Percentiles rank a stretch among this genome's conserved stretches.
Evolutionary conservation across 805 yeast genomes (phyloP).

Genomic region (Komagataella pseudopastoris): DNA sequence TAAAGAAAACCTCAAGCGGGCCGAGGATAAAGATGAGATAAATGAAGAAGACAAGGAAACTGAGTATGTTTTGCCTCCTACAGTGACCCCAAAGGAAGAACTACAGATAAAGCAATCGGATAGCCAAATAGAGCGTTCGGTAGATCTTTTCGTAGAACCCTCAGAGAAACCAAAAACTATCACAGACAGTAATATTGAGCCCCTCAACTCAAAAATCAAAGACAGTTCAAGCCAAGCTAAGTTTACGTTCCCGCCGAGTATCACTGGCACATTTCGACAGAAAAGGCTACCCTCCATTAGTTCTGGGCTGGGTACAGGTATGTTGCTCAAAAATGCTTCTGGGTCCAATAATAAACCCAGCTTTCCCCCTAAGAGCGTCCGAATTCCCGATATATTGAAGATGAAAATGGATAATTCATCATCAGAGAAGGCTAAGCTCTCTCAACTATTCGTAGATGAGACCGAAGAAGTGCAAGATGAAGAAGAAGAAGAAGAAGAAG

Average conservation of each 20-base stretch:
- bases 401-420: neutral
- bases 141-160: neutral
- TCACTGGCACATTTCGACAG: neutral
- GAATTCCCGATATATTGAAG: neutral
- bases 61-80: neutral
- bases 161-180: neutral
- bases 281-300: slow-evolving; percentile 7
- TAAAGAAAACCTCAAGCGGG: neutral
- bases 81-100: neutral
- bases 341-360: slow-evolving; percentile 1
- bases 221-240: neutral
- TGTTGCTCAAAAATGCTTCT: slow-evolving; percentile 3
- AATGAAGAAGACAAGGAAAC: neutral
- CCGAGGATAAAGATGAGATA: neutral
- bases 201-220: neutral
- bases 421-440: neutral
- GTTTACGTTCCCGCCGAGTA: neutral
- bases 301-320: slow-evolving; percentile 5
- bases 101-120: neutral
- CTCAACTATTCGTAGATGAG: neutral
- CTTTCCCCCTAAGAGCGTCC: neutral
- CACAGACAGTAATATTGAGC: neutral
- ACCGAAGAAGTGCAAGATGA: neutral
- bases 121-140: neutral
- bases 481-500: neutral